Evolutionary conservation across 345 rosid species (phyloP), one percentile per base, ranked within the genome.

Genomic region (Bretschneidera sinensis): DNA sequence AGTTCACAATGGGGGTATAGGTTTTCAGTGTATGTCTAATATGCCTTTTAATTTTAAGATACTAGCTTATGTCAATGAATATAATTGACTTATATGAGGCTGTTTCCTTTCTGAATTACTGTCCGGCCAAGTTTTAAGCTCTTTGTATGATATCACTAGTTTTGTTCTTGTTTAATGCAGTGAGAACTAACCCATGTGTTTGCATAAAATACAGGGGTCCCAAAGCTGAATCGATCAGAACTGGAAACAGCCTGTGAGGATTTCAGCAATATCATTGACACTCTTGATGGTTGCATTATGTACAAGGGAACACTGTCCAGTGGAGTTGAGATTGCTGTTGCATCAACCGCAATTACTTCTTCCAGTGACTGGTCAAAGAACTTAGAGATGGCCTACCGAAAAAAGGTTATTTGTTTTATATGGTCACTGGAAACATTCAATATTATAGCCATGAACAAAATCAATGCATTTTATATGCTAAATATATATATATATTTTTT

Each of bases 231-330:
- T 71, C 81, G 87, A 54, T 33, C 83, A 3, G 98, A 95, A 64
- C 73, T 95, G 69, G 96, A 95, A 73, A 84, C 89, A 76, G 99
- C 99, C 24, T 95, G 99, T 49, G 99, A 95, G 78, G 99, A 95
- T 78, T 95, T 95, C 71, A 91, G 99, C 79, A 95, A 95, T 62
- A 95, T 95, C 51, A 81, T 95, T 54, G 79, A 78, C 62, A 78
- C 88, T 19, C 28, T 64, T 43, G 80, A 82, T 21, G 79, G 84
- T 52, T 88, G 77, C 72, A 81, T 73, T 55, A 55, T 84, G 22
- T 95, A 85, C 70, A 95, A 95, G 80, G 98, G 99, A 78, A 95
- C 99, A 31, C 73, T 95, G 21, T 95, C 99, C 24, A 91, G 94
- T 51, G 98, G 99, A 55, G 98, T 91, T 72, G 99, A 95, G 81